Evolutionary conservation across 169 alveolate species (phyloP).

Genomic region (Ichthyophthirius multifiliis): DNA sequence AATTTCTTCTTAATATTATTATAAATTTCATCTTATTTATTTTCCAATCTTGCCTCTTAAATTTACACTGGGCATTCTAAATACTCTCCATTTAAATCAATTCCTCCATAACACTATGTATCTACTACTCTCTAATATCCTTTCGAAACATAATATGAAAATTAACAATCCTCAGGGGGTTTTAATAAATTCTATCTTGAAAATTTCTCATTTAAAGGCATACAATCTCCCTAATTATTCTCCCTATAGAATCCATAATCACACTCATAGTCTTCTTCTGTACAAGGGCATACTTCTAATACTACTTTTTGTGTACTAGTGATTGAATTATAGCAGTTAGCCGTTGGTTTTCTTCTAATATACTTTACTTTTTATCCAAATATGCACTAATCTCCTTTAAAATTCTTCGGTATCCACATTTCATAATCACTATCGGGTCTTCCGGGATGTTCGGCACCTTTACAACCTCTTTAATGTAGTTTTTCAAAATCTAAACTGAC

Average conservation of each 20-base stretch:
- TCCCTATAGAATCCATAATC: slow-evolving; percentile 55
- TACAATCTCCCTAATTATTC: slow-evolving; percentile 26
- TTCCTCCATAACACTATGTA: slow-evolving; percentile 61
- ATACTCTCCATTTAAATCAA: slow-evolving; percentile 41
- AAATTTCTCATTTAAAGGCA: slow-evolving; percentile 13
- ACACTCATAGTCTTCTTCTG: slow-evolving; percentile 70
- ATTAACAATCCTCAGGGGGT: slow-evolving; percentile 43
- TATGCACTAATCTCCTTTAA: slow-evolving; percentile 54
- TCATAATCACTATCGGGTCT: slow-evolving; percentile 64
- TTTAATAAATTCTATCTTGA: slow-evolving; percentile 17
- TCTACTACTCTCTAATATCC: slow-evolving; percentile 74
- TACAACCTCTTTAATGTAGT: slow-evolving; percentile 59
- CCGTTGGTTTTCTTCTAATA: slow-evolving; percentile 62
- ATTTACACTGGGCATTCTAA: slow-evolving; percentile 6
- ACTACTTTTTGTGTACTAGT: slow-evolving; percentile 14
- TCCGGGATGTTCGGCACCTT: slow-evolving; percentile 60
- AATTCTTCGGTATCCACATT: slow-evolving; percentile 64
- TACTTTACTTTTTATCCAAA: slow-evolving; percentile 59
- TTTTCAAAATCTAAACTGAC: slow-evolving; percentile 50
- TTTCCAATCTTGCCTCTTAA: background rate
- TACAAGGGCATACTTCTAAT: slow-evolving; percentile 59
- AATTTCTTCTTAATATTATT: background rate
- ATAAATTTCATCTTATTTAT: background rate
- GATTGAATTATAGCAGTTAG: slow-evolving; percentile 56
- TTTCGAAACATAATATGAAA: slow-evolving; percentile 47